These are phyloP conservation scores for Persicaria maculosa DNA, from an alignment of 148 eudicot species.

Conservation along the genomic window DNA sequence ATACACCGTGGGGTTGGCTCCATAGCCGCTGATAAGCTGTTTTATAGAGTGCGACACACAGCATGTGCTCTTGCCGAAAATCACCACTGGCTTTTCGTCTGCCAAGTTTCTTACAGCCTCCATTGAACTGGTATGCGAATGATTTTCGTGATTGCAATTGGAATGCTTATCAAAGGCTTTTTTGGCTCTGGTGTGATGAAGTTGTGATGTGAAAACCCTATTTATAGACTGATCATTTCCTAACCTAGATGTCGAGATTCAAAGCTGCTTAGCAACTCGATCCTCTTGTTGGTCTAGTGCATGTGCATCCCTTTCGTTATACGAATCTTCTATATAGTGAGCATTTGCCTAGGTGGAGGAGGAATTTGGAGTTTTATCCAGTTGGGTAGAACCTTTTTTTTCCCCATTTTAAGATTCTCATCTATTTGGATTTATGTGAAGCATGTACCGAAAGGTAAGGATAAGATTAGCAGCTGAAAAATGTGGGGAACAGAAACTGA, in stretches of 20 bases:
- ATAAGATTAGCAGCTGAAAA: not conserved
- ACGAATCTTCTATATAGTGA: not conserved
- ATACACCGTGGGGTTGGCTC: constrained; percentile 36
- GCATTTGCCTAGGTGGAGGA: constrained; percentile 3
- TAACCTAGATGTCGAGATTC: not conserved
- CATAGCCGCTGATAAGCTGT: constrained; percentile 36
- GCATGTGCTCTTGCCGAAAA: constrained; percentile 46
- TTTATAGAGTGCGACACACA: constrained; percentile 38
- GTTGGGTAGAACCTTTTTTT: not conserved
- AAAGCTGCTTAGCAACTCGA: not conserved
- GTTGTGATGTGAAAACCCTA: not conserved
- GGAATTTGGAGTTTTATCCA: constrained; percentile 2
- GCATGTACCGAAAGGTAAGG: not conserved
- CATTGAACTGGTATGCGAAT: not conserved
- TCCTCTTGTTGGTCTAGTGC: not conserved
- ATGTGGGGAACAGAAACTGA: constrained; percentile 8
- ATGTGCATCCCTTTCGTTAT: not conserved
- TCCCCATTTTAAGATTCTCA: not conserved
- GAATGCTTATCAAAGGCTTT: not conserved
- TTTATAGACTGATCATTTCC: not conserved
- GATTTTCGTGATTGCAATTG: not conserved
- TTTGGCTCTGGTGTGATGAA: not conserved
- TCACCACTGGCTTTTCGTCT: constrained; percentile 35
- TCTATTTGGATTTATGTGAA: constrained; percentile 5
- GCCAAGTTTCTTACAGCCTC: not conserved